phyloP scores from a whole-genome alignment of 768 basidiomycete species.

The Pisolithus albus region DNA sequence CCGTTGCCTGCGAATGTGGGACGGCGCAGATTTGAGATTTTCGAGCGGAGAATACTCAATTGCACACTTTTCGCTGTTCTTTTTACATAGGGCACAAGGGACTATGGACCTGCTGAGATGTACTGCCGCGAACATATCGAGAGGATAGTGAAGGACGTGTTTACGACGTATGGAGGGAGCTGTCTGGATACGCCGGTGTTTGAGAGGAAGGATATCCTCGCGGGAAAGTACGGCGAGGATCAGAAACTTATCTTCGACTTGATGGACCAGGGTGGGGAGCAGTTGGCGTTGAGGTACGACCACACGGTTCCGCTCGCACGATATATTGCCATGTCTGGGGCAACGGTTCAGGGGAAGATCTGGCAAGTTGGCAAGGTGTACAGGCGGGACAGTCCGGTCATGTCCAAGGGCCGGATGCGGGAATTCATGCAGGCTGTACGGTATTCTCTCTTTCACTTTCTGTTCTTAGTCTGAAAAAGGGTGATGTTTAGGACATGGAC shows the following conservation, averaged over 20 bases:
- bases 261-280: conserved; percentile 95
- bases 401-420: conserved; percentile 97
- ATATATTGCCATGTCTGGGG: conserved; percentile 93
- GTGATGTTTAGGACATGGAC: conserved; percentile 73
- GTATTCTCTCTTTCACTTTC: conserved; percentile 4
- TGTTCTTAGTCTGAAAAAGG: neutral
- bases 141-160: conserved; percentile 77
- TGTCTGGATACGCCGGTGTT: conserved; percentile 98
- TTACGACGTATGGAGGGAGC: conserved; percentile 81
- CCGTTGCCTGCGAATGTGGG: conserved; percentile 1
- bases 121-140: conserved; percentile 89
- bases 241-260: conserved; percentile 96
- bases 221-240: conserved; percentile 98
- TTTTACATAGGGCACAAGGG: conserved; percentile 72
- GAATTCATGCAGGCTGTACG: conserved; percentile 96
- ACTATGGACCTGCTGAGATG: conserved; percentile 91
- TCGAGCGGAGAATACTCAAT: neutral
- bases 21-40: neutral
- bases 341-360: conserved; percentile 71
- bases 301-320: conserved; percentile 96
- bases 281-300: conserved; percentile 91
- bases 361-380: conserved; percentile 99
- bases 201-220: conserved; percentile 91
- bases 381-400: conserved; percentile 90
- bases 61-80: conserved; percentile 6